phyloP scores from a whole-genome alignment of 768 basidiomycete species.

The Boletus rubroflammeus region DNA sequence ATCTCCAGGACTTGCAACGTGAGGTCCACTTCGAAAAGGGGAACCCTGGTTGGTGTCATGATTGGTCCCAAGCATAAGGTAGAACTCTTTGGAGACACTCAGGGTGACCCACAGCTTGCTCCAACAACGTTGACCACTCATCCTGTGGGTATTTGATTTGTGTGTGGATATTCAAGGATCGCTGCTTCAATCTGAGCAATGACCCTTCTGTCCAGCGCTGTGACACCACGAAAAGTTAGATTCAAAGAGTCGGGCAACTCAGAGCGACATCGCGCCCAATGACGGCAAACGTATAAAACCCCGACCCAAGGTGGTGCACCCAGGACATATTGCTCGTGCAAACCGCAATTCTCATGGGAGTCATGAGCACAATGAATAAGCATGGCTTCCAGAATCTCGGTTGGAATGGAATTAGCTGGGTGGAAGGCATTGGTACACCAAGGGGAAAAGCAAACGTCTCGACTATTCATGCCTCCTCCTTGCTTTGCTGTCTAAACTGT shows the following conservation, averaged over 20 bases:
- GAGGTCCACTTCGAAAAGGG: background rate
- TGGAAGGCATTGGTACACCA: background rate
- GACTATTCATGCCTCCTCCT: conserved; percentile 11
- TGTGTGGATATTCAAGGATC: background rate
- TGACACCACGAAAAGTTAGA: conserved; percentile 25
- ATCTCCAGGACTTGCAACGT: too few species aligned
- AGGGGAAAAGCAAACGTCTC: background rate
- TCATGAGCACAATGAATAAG: background rate
- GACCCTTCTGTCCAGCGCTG: conserved; percentile 38
- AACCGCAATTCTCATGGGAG: background rate
- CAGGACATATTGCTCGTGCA: background rate
- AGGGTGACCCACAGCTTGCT: background rate
- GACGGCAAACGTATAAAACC: conserved; percentile 8
- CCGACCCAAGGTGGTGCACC: background rate
- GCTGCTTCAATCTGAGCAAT: conserved; percentile 38
- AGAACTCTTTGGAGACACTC: too few species aligned
- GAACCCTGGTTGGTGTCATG: background rate
- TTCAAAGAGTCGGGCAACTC: conserved; percentile 37
- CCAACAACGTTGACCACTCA: background rate
- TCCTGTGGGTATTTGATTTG: background rate
- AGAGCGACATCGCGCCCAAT: conserved; percentile 41
- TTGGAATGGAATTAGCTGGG: background rate
- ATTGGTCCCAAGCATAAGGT: background rate
- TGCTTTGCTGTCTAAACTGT: conserved; percentile 39
- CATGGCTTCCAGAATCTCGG: background rate